Conservation (phyloP, 768 basidiomycete genomes). For the Tricholoma sp. region DNA sequence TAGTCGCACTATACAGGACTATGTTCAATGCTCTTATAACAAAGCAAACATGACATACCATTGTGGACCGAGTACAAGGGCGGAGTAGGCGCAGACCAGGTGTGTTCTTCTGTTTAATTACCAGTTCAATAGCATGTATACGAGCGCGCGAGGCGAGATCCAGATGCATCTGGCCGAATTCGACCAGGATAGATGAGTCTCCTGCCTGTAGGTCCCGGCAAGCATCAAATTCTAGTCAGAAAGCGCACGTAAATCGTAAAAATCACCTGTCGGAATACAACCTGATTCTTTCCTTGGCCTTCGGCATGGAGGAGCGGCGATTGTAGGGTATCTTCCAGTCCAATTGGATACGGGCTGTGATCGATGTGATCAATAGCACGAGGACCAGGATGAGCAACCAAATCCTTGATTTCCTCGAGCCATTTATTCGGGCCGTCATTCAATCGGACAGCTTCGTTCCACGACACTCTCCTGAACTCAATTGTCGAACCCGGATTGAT, state of each 20-base stretch:
- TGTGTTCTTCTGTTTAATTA: conserved; percentile 25
- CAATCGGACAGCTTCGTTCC: conserved; percentile 20
- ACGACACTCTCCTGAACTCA: conserved; percentile 45
- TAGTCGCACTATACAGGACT: conserved; percentile 55
- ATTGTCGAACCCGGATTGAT: conserved; percentile 52
- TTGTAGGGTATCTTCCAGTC: conserved; percentile 10
- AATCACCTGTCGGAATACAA: conserved; percentile 52
- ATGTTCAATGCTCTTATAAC: conserved; percentile 28
- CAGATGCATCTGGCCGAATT: conserved; percentile 52
- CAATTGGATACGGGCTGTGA: neutral
- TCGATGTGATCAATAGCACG: neutral
- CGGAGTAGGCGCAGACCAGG: conserved; percentile 37
- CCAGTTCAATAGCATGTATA: conserved; percentile 50
- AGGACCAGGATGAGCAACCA: neutral
- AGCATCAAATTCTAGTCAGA: neutral
- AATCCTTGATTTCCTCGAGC: conserved; percentile 19
- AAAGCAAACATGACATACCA: conserved; percentile 32
- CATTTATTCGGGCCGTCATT: conserved; percentile 18
- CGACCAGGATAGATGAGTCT: conserved; percentile 57
- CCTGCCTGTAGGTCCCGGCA: conserved; percentile 39
- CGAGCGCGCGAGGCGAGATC: conserved; percentile 51
- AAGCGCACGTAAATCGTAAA: neutral
- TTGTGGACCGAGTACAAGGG: conserved; percentile 53
- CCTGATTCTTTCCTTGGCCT: conserved; percentile 11
- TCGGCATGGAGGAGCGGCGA: conserved; percentile 32